A percentile compares a stretch with the other conserved stretches of the same genome.
Evolutionary conservation across 305 asterid species (phyloP).

Genomic region (Plantago coronopus): DNA sequence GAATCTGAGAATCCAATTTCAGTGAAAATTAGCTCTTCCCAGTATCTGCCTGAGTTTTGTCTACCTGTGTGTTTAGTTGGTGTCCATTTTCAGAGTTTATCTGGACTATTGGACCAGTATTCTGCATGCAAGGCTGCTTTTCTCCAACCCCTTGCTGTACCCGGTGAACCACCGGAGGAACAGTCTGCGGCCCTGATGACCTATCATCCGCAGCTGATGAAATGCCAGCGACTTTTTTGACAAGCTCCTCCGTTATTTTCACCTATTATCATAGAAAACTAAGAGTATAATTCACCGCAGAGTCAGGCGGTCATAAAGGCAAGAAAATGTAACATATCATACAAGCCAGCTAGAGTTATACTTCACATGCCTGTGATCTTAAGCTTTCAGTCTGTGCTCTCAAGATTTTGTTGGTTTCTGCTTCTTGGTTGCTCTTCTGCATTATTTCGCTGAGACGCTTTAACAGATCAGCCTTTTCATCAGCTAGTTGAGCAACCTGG

Average conservation of each 20-base stretch:
- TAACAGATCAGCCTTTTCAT: not conserved
- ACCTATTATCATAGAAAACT: not conserved
- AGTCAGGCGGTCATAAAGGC: not conserved
- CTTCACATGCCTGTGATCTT: not conserved
- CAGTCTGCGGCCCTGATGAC: not conserved
- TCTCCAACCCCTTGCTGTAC: not conserved
- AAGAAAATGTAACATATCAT: no score
- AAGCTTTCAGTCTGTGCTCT: not conserved
- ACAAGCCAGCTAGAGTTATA: not conserved
- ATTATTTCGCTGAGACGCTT: not conserved
- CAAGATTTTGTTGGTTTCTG: not conserved
- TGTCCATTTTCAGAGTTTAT: no score
- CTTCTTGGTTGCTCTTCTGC: not conserved
- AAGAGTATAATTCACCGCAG: not conserved
- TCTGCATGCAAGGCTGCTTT: not conserved
- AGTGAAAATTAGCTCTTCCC: no score
- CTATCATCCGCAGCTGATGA: not conserved
- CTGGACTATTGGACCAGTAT: no score
- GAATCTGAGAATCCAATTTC: no score
- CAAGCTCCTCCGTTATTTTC: not conserved
- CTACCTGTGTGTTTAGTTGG: no score
- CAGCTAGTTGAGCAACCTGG: not conserved
- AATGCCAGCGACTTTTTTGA: not conserved
- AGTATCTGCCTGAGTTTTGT: no score
- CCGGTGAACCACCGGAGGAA: not conserved